Base-by-base conservation (phyloP, 228 moss, liverwort and hornwort species). In the Sphagnum magellanicum region DNA sequence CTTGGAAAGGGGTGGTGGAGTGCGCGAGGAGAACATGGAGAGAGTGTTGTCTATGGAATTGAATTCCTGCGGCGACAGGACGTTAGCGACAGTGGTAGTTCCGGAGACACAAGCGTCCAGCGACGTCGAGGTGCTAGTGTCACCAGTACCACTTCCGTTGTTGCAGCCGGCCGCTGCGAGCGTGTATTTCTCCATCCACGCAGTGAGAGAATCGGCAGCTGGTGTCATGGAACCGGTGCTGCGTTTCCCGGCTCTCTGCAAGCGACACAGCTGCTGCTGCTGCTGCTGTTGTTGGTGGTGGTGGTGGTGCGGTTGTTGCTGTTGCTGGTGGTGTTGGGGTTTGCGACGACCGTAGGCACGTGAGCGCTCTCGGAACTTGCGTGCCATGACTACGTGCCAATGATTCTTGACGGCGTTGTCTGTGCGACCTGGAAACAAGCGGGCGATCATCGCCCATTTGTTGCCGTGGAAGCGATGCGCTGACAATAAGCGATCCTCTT, bases 391-490 rank as follows among this genome's bases (percentile, higher is more conserved):
- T 48, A 96, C 96, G 50, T 96, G 96, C 84, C 89, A 96, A 74
- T 96, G 96, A 74, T 96, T 96, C 78, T 96, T 96, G 48, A 96
- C 93, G 8, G 92, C 96, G 83, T 96, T 96, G 73, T 96, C 96
- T 10, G 96, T 96, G 60, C 96, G 85, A 32, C 96, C 96, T 0
- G 96, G 96, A 64, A 96, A 96, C 63, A 91, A 74, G 55, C 93
- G 87, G 50, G 96, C 96, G 50, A 96, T 96, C 92, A 93, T 91
- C 58, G 96, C 96, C 96, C 96, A 96, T 66, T 96, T 96, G 79
- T 96, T 96, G 65, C 96, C 96, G 68, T 91, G 93, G 71, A 88
- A 93, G 52, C 91, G 92, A 72, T 96, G 96, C 15, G 93, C 93
- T 6, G 86, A 75, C 17, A 96, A 81, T 5, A 96, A 79, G 16